Evolutionary conservation across 1,284 basidiomycete genomes (phyloP).

Genomic region (Dichomitus squalens): DNA sequence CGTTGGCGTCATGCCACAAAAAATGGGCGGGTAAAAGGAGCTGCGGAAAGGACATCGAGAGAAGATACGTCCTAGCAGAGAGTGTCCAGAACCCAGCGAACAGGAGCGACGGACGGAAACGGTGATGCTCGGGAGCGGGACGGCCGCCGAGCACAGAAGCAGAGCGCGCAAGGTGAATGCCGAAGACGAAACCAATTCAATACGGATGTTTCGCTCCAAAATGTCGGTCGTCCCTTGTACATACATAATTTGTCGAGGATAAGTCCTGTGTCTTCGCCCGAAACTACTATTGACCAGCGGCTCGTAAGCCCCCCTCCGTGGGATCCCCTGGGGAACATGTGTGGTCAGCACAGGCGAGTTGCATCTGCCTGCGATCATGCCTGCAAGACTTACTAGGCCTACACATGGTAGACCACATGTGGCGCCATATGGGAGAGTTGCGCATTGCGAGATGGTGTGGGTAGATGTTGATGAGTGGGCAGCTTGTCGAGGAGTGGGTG

Average conservation of each 20-base stretch:
- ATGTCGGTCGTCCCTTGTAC: slow-evolving; percentile 15
- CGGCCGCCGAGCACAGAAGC: slow-evolving; percentile 16
- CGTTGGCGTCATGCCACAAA: slow-evolving; percentile 16
- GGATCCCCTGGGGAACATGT: not conserved
- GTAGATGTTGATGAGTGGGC: not conserved
- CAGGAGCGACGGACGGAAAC: slow-evolving; percentile 5
- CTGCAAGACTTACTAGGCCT: not conserved
- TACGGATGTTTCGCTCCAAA: slow-evolving; percentile 12
- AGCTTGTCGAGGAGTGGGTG: not conserved
- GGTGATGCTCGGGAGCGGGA: slow-evolving; percentile 19
- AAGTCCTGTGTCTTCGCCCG: too few relatives aligned
- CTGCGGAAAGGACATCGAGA: slow-evolving; percentile 19
- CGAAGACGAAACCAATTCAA: slow-evolving; percentile 8
- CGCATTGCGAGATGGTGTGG: not conserved
- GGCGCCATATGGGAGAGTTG: not conserved
- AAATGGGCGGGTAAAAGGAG: slow-evolving; percentile 2
- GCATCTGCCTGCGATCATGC: not conserved
- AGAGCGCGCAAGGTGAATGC: slow-evolving; percentile 18
- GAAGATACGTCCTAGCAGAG: slow-evolving; percentile 19
- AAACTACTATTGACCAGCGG: too few relatives aligned
- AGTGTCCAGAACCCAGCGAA: slow-evolving; percentile 9
- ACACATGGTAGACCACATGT: not conserved
- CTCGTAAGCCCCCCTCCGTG: too few relatives aligned
- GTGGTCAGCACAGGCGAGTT: not conserved
- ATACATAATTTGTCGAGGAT: not conserved